These are phyloP conservation scores for Candida sonorensis DNA, from an alignment of 805 yeast species.

Conservation along the genomic window DNA sequence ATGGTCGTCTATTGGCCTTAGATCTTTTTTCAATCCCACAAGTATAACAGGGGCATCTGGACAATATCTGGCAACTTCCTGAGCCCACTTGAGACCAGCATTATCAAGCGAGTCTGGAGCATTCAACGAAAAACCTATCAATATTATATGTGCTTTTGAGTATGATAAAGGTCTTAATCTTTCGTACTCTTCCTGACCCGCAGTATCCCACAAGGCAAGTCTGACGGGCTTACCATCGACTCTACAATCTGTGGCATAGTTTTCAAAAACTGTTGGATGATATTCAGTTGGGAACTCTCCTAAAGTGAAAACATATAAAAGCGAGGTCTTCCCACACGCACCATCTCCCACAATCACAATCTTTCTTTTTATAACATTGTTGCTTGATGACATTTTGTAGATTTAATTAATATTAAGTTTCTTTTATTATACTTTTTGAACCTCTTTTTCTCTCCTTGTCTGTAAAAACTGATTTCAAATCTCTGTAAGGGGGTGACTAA, in stretches of 20 bases:
- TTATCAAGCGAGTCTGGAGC: conserved; percentile 79
- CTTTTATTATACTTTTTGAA: too few relatives aligned
- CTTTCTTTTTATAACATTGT: conserved; percentile 50
- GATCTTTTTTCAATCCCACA: conserved; percentile 81
- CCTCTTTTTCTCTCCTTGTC: too few relatives aligned
- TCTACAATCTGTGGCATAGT: conserved; percentile 88
- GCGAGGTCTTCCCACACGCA: conserved; percentile 89
- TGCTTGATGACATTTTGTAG: conserved; percentile 6
- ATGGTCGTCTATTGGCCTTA: conserved; percentile 40
- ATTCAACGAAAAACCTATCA: conserved; percentile 82
- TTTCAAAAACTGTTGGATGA: conserved; percentile 92
- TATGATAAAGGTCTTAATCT: conserved; percentile 83
- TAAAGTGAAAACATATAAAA: conserved; percentile 82
- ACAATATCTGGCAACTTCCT: conserved; percentile 73
- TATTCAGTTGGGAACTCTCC: conserved; percentile 92
- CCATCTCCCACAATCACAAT: conserved; percentile 93
- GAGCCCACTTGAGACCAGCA: conserved; percentile 82
- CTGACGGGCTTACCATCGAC: conserved; percentile 91
- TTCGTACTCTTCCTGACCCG: conserved; percentile 95
- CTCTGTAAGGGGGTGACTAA: too few relatives aligned
- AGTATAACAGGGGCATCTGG: conserved; percentile 72
- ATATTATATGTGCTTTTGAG: conserved; percentile 77
- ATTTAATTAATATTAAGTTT: too few relatives aligned
- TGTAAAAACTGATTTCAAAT: too few relatives aligned
- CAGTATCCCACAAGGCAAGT: conserved; percentile 90